Evolutionary conservation across 345 rosid genomes (phyloP).

Genomic region (Populus deltoides): DNA sequence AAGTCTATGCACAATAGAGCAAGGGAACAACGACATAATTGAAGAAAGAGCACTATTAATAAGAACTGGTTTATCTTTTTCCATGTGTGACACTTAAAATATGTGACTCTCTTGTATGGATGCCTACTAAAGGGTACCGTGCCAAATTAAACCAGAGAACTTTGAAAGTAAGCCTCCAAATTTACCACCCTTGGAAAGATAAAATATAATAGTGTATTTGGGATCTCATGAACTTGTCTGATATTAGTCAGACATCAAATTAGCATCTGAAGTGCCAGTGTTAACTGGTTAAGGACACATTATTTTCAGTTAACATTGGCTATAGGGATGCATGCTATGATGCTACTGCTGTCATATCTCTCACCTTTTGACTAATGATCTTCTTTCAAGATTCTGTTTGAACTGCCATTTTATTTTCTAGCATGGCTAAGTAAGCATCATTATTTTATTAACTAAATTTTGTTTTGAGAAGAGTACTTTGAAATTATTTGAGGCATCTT

Average conservation of each 20-base stretch:
- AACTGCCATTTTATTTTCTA: conserved; percentile 9
- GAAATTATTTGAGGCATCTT: conserved; percentile 8
- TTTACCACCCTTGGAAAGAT: not conserved
- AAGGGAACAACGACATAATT: not conserved
- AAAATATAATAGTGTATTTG: not conserved
- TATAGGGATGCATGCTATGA: not conserved
- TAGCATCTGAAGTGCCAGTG: not conserved
- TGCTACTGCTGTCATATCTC: not conserved
- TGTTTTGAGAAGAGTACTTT: conserved; percentile 4
- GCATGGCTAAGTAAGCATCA: not conserved
- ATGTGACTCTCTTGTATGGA: not conserved
- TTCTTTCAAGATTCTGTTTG: not conserved
- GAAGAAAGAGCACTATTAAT: not conserved
- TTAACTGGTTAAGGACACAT: not conserved
- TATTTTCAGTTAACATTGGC: not conserved
- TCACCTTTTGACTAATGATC: conserved; percentile 1
- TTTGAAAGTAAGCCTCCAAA: not conserved
- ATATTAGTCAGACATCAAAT: not conserved
- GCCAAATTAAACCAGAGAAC: not conserved
- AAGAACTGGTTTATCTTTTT: not conserved
- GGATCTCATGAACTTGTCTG: not conserved
- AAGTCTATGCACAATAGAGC: not conserved
- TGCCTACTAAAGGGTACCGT: not conserved
- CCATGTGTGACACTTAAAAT: not conserved
- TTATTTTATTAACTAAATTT: not conserved